Percentiles rank a stretch among this genome's conserved stretches.
Conservation (phyloP, 805 yeast genomes). For the Myxozyma monticola region DNA sequence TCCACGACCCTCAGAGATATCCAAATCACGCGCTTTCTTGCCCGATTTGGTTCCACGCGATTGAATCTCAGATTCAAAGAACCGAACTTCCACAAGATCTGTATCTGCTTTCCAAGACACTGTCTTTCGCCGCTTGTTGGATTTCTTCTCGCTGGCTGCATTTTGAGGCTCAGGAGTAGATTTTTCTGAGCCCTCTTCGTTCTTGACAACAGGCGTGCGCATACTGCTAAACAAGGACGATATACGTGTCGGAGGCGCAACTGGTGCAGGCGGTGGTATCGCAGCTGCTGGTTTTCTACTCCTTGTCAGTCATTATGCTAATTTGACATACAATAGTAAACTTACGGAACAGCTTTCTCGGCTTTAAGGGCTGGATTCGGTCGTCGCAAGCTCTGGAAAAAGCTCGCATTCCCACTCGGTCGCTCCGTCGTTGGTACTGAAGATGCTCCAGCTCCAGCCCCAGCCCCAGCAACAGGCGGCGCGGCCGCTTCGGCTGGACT, state of each 20-base stretch:
- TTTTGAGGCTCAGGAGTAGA: no score
- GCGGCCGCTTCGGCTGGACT: background rate
- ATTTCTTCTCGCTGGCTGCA: background rate
- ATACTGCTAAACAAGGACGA: no score
- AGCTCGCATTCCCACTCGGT: conserved; percentile 16
- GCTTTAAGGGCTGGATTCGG: background rate
- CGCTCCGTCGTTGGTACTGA: conserved; percentile 2
- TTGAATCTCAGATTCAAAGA: conserved; percentile 35
- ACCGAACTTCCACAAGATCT: conserved; percentile 37
- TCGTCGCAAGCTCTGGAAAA: conserved; percentile 25
- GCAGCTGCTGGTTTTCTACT: background rate
- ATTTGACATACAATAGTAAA: background rate
- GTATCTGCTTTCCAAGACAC: conserved; percentile 39
- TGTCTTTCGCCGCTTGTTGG: conserved; percentile 28
- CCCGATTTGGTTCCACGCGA: conserved; percentile 18
- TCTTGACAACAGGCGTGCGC: no score
- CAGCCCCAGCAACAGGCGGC: background rate
- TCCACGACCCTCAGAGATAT: conserved; percentile 26
- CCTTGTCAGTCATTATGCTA: background rate
- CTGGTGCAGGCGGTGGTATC: background rate
- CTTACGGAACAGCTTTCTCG: conserved; percentile 9
- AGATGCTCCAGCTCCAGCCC: background rate
- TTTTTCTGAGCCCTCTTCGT: no score
- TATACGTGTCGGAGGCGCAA: background rate
- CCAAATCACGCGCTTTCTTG: conserved; percentile 32